Conservation (phyloP, 495 filamentous ascomycete genomes). For the Lasiosphaeriaceae sp. region DNA sequence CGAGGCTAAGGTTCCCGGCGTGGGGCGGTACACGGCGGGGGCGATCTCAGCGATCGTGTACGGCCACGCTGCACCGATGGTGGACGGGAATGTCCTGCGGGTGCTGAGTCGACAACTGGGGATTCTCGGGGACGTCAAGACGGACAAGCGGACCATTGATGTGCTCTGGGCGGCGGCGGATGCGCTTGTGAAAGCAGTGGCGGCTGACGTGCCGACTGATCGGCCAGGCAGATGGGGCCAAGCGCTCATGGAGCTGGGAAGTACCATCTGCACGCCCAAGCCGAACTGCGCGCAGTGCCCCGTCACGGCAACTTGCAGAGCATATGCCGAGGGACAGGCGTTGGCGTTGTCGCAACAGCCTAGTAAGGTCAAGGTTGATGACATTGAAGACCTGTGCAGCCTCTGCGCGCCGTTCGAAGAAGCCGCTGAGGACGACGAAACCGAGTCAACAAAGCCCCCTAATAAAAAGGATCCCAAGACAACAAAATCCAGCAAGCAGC, state of each 20-base stretch:
- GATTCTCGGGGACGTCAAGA: constrained; percentile 37
- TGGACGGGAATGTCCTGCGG: constrained; percentile 47
- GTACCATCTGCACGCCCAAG: constrained; percentile 45
- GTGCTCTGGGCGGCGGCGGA: constrained; percentile 41
- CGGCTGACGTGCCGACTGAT: constrained; percentile 29
- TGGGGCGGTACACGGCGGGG: constrained; percentile 45
- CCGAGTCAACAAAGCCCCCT: neutral
- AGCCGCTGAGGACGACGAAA: constrained; percentile 8
- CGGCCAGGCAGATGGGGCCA: constrained; percentile 44
- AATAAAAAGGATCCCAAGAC: neutral
- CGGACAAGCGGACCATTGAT: constrained; percentile 33
- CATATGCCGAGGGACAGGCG: constrained; percentile 34
- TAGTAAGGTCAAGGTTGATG: constrained; percentile 8
- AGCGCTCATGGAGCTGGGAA: constrained; percentile 47
- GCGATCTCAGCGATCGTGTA: constrained; percentile 46
- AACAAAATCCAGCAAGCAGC: no score
- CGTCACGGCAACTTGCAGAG: constrained; percentile 38
- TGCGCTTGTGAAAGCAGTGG: constrained; percentile 33
- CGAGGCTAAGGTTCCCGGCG: constrained; percentile 34
- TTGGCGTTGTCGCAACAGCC: constrained; percentile 21
- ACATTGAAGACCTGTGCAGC: constrained; percentile 41
- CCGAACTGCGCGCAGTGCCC: constrained; percentile 41
- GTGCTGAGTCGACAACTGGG: constrained; percentile 43
- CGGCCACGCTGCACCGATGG: constrained; percentile 39
- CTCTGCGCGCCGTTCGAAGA: constrained; percentile 35